A percentile compares a stretch with the other conserved stretches of the same genome.
phyloP scores from a whole-genome alignment of 2,329 filamentous ascomycete species.

The Venturia effusa region DNA sequence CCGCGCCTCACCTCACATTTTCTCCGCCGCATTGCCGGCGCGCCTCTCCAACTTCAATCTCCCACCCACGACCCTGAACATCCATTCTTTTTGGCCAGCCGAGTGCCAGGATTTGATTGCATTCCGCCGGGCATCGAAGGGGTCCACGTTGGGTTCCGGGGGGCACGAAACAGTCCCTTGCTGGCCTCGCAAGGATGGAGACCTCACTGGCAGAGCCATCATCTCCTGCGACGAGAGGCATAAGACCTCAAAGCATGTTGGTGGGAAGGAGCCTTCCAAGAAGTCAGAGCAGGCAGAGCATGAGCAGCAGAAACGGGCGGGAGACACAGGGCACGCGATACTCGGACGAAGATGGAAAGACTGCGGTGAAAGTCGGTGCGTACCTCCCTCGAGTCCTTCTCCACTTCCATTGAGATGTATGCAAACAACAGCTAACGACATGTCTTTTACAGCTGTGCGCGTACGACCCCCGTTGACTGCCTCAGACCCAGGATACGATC shows the following conservation, averaged over 20 bases:
- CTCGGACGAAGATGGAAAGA: slow-evolving; percentile 82
- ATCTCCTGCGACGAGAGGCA: neutral
- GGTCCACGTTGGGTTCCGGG: neutral
- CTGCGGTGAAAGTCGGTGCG: slow-evolving; percentile 93
- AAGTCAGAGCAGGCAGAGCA: slow-evolving; percentile 78
- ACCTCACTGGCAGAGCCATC: neutral
- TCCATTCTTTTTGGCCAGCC: neutral
- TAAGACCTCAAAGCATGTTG: slow-evolving; percentile 69
- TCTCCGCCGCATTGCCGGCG: neutral
- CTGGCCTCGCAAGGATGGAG: neutral
- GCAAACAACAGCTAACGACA: slow-evolving; percentile 12
- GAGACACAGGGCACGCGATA: slow-evolving; percentile 64
- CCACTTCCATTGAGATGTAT: slow-evolving; percentile 12
- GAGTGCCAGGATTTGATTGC: neutral
- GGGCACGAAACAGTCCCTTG: neutral
- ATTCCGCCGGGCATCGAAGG: neutral
- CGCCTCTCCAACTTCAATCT: neutral
- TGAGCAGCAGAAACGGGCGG: slow-evolving; percentile 67
- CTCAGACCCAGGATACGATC: slow-evolving; percentile 81
- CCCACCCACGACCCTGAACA: neutral
- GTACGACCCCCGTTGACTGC: slow-evolving; percentile 77
- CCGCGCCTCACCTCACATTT: neutral
- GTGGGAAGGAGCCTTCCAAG: slow-evolving; percentile 53
- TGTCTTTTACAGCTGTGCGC: slow-evolving; percentile 59
- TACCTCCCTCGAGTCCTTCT: slow-evolving; percentile 25